Base-by-base conservation (phyloP, 192 early-diverging fungal genomes). In the Podila epigama region DNA sequence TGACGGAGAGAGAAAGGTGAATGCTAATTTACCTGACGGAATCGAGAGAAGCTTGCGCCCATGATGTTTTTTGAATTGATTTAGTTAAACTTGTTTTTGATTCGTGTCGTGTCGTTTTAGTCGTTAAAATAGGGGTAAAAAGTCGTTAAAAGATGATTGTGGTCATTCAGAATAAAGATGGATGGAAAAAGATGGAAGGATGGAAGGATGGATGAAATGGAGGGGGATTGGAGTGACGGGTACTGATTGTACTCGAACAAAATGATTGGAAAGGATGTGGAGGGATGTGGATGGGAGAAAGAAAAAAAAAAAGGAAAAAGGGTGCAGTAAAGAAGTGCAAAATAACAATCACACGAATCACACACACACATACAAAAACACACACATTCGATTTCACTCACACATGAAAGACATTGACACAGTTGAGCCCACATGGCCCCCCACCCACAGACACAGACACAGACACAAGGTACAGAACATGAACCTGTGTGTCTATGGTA, bases 1-100 rank as follows among this genome's bases (percentile, higher is more conserved):
- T 64, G 58, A 64, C 61, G 60, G 58, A 70, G 68, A 69, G 11
- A 58, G n/a, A n/a, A n/a, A n/a, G 37, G 11, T 22, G 5, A 35
- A 20, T 22, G 6, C 3, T 39, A 39, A n/a, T n/a, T n/a, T n/a
- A n/a, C n/a, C n/a, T n/a, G n/a, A n/a, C n/a, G n/a, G n/a, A n/a
- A n/a, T n/a, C n/a, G n/a, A n/a, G n/a, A n/a, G n/a, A n/a, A n/a
- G n/a, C n/a, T n/a, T n/a, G n/a, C n/a, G n/a, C n/a, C n/a, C n/a
- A 22, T 22, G 9, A 44, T 8, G 20, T 25, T 20, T 7, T 5
- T 25, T 22, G 25, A 4, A 48, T 22, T 48, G 44, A 20, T 3
- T 48, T 20, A 10, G 20, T 22, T 22, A 0, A 22, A 2, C n/a
- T 22, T 41, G 11, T 11, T 18, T 48, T 48, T 8, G 44, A n/a